Conservation (phyloP, 139 green algal species). For the Trebouxia sp. region DNA sequence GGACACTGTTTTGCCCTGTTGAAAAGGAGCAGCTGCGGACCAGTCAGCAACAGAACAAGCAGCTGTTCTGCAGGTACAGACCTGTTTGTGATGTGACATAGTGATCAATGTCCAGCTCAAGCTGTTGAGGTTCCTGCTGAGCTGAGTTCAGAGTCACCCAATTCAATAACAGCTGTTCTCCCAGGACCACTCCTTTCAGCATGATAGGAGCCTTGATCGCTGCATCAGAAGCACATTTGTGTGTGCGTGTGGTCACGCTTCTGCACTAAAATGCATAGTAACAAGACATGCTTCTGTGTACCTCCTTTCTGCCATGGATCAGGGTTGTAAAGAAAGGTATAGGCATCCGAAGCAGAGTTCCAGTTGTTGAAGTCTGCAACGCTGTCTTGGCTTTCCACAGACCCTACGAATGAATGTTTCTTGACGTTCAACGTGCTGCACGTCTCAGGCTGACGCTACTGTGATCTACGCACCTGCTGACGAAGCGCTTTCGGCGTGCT, state of each 20-base stretch:
- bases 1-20: too few relatives aligned
- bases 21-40: too few relatives aligned
- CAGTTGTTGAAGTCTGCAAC: not conserved
- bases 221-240: conserved; percentile 1
- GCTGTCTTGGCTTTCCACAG: not conserved
- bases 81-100: conserved; percentile 36
- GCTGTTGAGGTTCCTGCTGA: not conserved
- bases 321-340: not conserved
- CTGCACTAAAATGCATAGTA: not conserved
- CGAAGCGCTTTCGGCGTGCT: conserved; percentile 41
- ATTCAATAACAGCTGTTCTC: conserved; percentile 42
- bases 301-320: not conserved
- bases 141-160: conserved; percentile 27
- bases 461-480: not conserved
- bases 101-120: conserved; percentile 36
- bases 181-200: conserved; percentile 38
- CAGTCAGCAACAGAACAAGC: too few relatives aligned
- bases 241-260: not conserved
- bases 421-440: too few relatives aligned
- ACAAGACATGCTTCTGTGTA: not conserved
- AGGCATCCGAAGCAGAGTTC: not conserved
- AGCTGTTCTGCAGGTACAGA: too few relatives aligned
- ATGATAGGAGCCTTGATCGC: conserved; percentile 31
- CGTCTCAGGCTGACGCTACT: not conserved
- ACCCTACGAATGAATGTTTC: not conserved